Evolutionary conservation across 2,329 filamentous ascomycete genomes (phyloP).

Genomic region (Cladosporium sphaerospermum): DNA sequence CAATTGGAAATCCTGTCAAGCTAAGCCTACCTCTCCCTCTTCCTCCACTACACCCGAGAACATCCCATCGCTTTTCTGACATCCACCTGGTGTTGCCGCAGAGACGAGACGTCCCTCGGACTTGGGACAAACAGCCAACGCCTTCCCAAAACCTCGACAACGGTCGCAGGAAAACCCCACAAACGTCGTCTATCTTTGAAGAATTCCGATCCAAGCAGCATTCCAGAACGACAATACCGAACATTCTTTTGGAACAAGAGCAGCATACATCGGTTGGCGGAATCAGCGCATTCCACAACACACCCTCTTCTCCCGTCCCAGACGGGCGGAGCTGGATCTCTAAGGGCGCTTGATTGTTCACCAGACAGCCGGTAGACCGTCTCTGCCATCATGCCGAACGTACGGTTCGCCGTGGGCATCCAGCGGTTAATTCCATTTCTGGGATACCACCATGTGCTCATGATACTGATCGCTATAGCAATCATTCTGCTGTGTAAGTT

Average conservation of each 20-base stretch:
- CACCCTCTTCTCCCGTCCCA: conserved; percentile 11
- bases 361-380: conserved; percentile 31
- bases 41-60: neutral
- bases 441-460: conserved; percentile 79
- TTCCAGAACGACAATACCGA: conserved; percentile 1
- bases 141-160: conserved; percentile 1
- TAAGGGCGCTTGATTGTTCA: neutral
- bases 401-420: conserved; percentile 47
- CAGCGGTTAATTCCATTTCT: conserved; percentile 55
- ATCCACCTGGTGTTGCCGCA: conserved; percentile 1
- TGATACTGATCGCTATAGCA: conserved; percentile 89
- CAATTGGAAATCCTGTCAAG: conserved; percentile 6
- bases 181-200: conserved; percentile 8
- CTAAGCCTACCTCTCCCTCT: conserved; percentile 10
- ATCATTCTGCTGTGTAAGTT: conserved; percentile 89
- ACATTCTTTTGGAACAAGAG: conserved; percentile 9
- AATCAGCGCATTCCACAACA: conserved; percentile 8
- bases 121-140: neutral
- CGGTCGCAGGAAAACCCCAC: conserved; percentile 3
- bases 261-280: neutral
- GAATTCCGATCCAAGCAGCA: conserved; percentile 3
- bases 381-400: conserved; percentile 41
- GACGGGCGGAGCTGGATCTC: conserved; percentile 11
- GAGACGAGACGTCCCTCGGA: conserved; percentile 1
- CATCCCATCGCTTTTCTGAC: conserved; percentile 5